These are phyloP conservation scores for Fusarium secorum DNA, from an alignment of 2,329 filamentous ascomycete species.

Conservation along the genomic window DNA sequence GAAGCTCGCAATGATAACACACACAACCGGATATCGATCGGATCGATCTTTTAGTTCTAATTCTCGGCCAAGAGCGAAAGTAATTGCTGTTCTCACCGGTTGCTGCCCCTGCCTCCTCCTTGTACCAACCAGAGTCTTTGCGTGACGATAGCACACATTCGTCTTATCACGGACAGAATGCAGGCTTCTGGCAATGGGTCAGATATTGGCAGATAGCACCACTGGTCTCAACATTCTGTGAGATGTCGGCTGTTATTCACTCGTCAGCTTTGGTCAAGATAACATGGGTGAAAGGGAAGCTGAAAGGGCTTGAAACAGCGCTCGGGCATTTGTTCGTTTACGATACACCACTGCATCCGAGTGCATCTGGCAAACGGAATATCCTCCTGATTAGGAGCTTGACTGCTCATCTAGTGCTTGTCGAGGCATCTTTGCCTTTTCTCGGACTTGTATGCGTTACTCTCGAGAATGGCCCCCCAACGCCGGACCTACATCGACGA, in stretches of 20 bases:
- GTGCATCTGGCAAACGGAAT: slow-evolving; percentile 10
- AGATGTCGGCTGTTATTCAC: slow-evolving; percentile 12
- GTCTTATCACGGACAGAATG: slow-evolving; percentile 32
- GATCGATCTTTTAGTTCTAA: slow-evolving; percentile 27
- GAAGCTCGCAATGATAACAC: slow-evolving; percentile 13
- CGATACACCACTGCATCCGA: slow-evolving; percentile 13
- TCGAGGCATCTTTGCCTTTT: slow-evolving; percentile 18
- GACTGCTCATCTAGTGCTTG: slow-evolving; percentile 9
- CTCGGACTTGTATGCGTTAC: slow-evolving; percentile 1
- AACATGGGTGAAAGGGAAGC: slow-evolving; percentile 9
- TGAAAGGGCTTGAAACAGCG: neutral
- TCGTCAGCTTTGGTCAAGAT: slow-evolving; percentile 30
- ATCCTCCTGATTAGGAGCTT: slow-evolving; percentile 16
- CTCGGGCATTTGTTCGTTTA: slow-evolving; percentile 16
- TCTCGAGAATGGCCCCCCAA: slow-evolving; percentile 1
- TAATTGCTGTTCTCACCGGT: slow-evolving; percentile 40
- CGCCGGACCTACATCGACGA: slow-evolving; percentile 8
- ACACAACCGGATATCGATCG: slow-evolving; percentile 29
- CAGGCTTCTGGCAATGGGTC: neutral
- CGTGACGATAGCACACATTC: slow-evolving; percentile 40
- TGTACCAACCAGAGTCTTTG: slow-evolving; percentile 41
- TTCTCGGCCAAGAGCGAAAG: slow-evolving; percentile 26
- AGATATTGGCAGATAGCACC: neutral
- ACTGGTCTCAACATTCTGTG: neutral
- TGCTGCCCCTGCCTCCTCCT: slow-evolving; percentile 34